Percentiles rank a stretch among this genome's conserved stretches.
Evolutionary conservation across 208 protist genomes (phyloP).

Genomic region (Kentomonas sorsogonicus): DNA sequence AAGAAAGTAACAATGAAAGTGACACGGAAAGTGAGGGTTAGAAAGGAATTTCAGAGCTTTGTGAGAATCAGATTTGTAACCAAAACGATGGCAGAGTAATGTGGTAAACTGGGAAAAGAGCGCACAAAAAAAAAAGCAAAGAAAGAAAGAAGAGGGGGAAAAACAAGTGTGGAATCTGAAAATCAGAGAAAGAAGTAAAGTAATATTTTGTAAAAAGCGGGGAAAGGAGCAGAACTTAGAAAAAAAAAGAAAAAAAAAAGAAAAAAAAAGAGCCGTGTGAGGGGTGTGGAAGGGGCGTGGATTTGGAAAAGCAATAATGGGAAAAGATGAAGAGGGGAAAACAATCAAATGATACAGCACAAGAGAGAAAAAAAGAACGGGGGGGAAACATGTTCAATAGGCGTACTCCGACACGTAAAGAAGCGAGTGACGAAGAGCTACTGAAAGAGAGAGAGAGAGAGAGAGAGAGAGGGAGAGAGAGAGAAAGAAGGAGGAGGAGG

Average conservation of each 20-base stretch:
- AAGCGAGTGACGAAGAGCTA: too few relatives aligned
- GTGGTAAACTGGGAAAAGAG: too few relatives aligned
- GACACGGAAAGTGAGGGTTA: too few relatives aligned
- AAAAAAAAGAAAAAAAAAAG: constrained; percentile 17
- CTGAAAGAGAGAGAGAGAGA: too few relatives aligned
- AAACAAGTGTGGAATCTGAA: constrained; percentile 1
- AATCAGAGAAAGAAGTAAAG: constrained; percentile 8
- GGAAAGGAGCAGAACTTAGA: neutral
- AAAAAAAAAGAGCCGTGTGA: constrained; percentile 1
- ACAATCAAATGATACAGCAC: neutral
- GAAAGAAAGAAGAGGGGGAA: constrained; percentile 3
- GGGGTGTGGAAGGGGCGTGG: neutral
- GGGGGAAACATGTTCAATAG: too few relatives aligned
- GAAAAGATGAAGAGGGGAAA: neutral
- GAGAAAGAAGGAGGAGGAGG: too few relatives aligned
- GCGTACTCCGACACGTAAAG: too few relatives aligned
- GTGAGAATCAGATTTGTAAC: too few relatives aligned
- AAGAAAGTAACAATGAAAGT: too few relatives aligned
- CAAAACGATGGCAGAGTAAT: too few relatives aligned
- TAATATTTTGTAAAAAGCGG: neutral
- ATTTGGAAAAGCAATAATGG: constrained; percentile 1
- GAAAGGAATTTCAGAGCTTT: too few relatives aligned
- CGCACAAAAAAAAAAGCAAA: constrained; percentile 2
- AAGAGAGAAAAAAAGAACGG: constrained; percentile 2
- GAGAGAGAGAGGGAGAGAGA: too few relatives aligned